phyloP scores from a whole-genome alignment of 1,284 basidiomycete genomes.

The Ustanciosporium gigantosporum region DNA sequence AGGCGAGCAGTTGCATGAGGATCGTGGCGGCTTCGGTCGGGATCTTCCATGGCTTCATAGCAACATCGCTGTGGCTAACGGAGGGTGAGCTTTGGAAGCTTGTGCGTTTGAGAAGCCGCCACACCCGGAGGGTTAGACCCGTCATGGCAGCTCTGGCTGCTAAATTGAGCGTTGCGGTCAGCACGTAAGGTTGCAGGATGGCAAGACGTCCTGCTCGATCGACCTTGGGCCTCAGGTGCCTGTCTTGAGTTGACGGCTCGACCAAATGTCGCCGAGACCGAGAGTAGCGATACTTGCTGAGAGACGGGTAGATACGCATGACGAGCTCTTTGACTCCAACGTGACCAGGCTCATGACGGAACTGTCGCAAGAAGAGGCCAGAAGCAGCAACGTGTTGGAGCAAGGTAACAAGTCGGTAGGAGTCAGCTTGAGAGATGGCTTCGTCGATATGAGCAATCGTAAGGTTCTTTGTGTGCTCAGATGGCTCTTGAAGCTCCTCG shows the following conservation, averaged over 20 bases:
- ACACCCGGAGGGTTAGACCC: slow-evolving; percentile 38
- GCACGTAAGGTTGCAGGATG: slow-evolving; percentile 34
- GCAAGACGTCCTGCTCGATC: slow-evolving; percentile 22
- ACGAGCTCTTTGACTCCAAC: slow-evolving; percentile 19
- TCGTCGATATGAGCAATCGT: slow-evolving; percentile 28
- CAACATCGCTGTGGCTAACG: slow-evolving; percentile 6
- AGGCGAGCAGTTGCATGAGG: slow-evolving; percentile 35
- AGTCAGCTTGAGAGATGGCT: slow-evolving; percentile 22
- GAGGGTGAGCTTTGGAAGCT: slow-evolving; percentile 25
- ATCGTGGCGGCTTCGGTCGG: slow-evolving; percentile 36
- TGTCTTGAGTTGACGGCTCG: neutral
- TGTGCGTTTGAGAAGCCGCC: slow-evolving; percentile 43
- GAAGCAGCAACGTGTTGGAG: slow-evolving; percentile 28
- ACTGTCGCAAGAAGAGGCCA: slow-evolving; percentile 17
- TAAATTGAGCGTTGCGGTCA: slow-evolving; percentile 38
- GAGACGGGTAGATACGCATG: slow-evolving; percentile 33
- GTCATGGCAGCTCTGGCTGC: slow-evolving; percentile 38
- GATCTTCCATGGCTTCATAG: slow-evolving; percentile 21
- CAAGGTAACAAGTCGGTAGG: slow-evolving; percentile 26
- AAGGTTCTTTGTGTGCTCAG: neutral
- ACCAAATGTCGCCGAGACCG: neutral
- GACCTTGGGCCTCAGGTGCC: slow-evolving; percentile 8
- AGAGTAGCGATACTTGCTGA: slow-evolving; percentile 15
- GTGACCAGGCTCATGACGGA: slow-evolving; percentile 22
- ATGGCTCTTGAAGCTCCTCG: neutral